Evolutionary conservation across 1,139 yeast species (phyloP), one percentile per base, ranked within the genome.

Genomic region (Magnusiomyces paraingens): DNA sequence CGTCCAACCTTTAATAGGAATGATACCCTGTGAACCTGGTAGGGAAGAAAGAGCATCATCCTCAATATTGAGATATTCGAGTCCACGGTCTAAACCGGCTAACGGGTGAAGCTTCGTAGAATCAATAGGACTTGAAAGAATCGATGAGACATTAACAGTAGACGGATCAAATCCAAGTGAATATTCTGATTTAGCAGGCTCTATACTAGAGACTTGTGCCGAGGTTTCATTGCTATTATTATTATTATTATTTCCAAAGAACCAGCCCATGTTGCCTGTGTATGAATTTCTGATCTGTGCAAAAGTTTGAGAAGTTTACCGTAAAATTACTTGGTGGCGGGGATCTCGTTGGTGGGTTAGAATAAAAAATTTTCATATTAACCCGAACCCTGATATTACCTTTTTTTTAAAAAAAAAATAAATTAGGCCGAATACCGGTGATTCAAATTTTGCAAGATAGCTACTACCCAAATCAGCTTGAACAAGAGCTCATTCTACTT

Each of bases 1-100:
- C 15, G 91, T 81, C 96, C 97, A 93, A 65, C 94, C 95, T 73
- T 97, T 85, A 41, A 95, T 86, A 41, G 99, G 97, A 62, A 93
- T 80, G 57, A 93, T 71, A 57, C 96, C 96, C 67, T 87, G 88
- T 1, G 95, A 82, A 45, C 96, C 96, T 65, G 90, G 95, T 64
- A 87, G 73, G 20, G 80, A 73, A 52, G 82, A 81, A 60, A 90
- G 74, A 61, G 84, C 78, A 65, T 87, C 95, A 58, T 86, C 94
- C 67, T 93, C 98, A 60, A 93, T 77, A 63, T 90, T 96, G 65
- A 93, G 76, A 70, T 84, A 93, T 70, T 93, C 98, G 56, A 93
- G 81, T 51, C 93, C 95, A 61, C 86, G 91, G 57, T 70, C 75
- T 62, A 93, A 79, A 12, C 96, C 96, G 1, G 98, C 98, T 66